phyloP scores from a whole-genome alignment of 2,329 filamentous ascomycete genomes.

The Eutypa lata region DNA sequence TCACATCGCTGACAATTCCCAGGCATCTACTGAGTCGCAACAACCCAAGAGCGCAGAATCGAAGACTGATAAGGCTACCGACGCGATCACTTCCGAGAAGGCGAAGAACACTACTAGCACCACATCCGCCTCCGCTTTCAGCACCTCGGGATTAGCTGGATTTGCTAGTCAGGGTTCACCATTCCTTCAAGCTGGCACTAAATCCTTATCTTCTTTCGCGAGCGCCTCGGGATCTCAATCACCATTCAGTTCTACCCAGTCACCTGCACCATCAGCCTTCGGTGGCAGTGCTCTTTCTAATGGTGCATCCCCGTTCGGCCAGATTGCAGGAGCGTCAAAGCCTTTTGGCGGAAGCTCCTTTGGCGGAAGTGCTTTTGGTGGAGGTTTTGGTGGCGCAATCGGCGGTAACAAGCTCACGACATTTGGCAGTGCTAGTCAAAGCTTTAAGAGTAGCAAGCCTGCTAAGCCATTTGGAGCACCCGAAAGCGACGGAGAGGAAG shows the following conservation, averaged over 20 bases:
- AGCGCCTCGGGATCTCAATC: constrained; percentile 39
- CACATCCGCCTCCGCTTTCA: constrained; percentile 62
- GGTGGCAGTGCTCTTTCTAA: constrained; percentile 31
- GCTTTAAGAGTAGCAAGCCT: constrained; percentile 56
- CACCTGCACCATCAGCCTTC: constrained; percentile 50
- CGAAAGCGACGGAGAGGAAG: constrained; percentile 52
- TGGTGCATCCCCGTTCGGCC: constrained; percentile 26
- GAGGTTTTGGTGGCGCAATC: constrained; percentile 36
- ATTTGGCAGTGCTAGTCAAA: constrained; percentile 65
- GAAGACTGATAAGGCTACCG: constrained; percentile 7
- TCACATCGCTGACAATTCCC: constrained; percentile 3
- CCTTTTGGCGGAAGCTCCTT: constrained; percentile 45
- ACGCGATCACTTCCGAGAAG: constrained; percentile 22
- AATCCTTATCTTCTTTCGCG: constrained; percentile 40
- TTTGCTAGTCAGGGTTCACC: constrained; percentile 62
- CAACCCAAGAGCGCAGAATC: constrained; percentile 8
- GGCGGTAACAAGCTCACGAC: constrained; percentile 53
- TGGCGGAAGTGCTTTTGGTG: constrained; percentile 48
- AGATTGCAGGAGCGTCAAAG: constrained; percentile 20
- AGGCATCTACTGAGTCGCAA: constrained; percentile 13
- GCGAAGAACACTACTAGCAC: constrained; percentile 23
- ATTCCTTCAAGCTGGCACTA: constrained; percentile 24
- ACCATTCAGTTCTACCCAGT: constrained; percentile 31
- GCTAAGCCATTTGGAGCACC: constrained; percentile 76
- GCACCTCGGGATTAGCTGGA: constrained; percentile 51